Evolutionary conservation across 768 basidiomycete genomes (phyloP).

Genomic region (Neoboletus subvelutipes): DNA sequence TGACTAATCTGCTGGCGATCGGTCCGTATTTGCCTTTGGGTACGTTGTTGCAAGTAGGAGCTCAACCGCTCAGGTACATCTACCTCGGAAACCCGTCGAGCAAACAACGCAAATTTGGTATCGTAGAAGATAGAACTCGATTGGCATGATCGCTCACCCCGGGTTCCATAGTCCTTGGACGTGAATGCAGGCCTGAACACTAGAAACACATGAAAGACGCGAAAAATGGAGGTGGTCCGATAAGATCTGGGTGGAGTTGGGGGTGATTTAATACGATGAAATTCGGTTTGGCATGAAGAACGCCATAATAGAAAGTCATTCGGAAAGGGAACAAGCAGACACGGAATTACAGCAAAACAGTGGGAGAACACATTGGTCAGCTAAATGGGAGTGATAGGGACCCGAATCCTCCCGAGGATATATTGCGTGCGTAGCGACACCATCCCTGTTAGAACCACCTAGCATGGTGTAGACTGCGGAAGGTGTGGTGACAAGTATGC

Average conservation of each 20-base stretch:
- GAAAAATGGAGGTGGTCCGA: not conserved
- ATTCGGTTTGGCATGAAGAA: not conserved
- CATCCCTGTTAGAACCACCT: not conserved
- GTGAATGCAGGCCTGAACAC: not conserved
- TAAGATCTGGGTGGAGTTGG: not conserved
- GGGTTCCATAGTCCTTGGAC: not conserved
- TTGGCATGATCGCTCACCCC: not conserved
- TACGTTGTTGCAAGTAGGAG: too few species aligned
- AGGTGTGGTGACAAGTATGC: not conserved
- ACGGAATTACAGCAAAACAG: not conserved
- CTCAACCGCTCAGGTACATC: not conserved
- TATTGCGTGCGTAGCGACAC: not conserved
- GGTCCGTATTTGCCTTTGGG: too few species aligned
- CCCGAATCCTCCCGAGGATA: conserved; percentile 2
- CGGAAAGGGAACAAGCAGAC: not conserved
- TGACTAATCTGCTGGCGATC: too few species aligned
- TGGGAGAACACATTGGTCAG: not conserved
- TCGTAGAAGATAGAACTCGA: not conserved
- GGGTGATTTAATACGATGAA: not conserved
- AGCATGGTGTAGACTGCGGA: not conserved
- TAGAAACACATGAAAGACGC: conserved; percentile 11
- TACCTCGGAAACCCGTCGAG: not conserved
- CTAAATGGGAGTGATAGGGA: conserved; percentile 12
- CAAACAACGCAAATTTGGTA: not conserved
- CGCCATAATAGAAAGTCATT: not conserved